Percentiles rank a stretch among this genome's conserved stretches.
Conservation (phyloP, 306 rosid species). For the Hippophae gyantsensis region DNA sequence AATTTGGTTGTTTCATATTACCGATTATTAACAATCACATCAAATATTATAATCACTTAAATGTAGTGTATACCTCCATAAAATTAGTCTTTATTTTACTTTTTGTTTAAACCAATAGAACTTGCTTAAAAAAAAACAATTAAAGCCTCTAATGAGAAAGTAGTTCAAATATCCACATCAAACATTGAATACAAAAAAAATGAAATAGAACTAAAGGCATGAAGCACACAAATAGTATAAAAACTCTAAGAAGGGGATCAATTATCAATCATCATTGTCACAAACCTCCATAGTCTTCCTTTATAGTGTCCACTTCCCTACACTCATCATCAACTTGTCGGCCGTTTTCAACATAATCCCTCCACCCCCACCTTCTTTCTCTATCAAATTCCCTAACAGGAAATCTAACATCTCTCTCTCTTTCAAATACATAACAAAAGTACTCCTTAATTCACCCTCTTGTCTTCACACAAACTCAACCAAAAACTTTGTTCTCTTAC, state of each 20-base stretch:
- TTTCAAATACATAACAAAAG: background rate
- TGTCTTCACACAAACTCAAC: background rate
- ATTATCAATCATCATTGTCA: slow-evolving; percentile 33
- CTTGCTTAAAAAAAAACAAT: too few species aligned
- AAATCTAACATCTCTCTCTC: background rate
- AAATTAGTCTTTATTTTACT: too few species aligned
- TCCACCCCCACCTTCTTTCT: background rate
- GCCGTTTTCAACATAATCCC: slow-evolving; percentile 21
- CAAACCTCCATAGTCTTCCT: slow-evolving; percentile 60
- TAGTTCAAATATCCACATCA: too few species aligned
- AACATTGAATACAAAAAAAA: too few species aligned
- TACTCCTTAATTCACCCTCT: too few species aligned
- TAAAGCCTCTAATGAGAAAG: too few species aligned
- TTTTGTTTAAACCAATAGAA: too few species aligned
- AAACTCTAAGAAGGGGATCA: slow-evolving; percentile 20
- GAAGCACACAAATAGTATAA: slow-evolving; percentile 21
- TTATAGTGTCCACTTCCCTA: slow-evolving; percentile 49
- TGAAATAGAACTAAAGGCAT: slow-evolving; percentile 7
- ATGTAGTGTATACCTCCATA: too few species aligned
- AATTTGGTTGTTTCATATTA: too few species aligned
- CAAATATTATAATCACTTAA: too few species aligned
- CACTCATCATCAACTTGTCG: slow-evolving; percentile 78
- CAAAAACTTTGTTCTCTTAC: background rate
- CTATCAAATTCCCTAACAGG: background rate
- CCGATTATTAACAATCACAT: too few species aligned